phyloP scores from a whole-genome alignment of 352 stramenopile species.

The Phytophthora gonapodyides region DNA sequence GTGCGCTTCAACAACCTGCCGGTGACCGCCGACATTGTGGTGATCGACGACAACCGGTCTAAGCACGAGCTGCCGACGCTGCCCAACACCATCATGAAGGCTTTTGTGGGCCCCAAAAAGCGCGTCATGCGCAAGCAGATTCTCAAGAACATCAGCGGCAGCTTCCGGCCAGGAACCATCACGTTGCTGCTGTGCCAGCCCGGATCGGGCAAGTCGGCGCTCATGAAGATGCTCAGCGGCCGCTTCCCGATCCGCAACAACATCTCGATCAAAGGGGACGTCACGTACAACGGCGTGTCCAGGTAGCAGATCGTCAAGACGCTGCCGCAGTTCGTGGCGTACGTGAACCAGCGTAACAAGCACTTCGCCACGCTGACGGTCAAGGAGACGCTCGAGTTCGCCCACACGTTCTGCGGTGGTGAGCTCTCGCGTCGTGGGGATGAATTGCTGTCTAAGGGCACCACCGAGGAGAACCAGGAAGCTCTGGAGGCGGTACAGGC shows the following conservation, averaged over 20 bases:
- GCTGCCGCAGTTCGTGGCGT: neutral
- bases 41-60: constrained; percentile 5
- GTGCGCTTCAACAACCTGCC: constrained; percentile 56
- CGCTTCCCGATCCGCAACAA: constrained; percentile 24
- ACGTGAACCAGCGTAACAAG: constrained; percentile 1
- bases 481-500: too few relatives aligned
- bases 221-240: too few relatives aligned
- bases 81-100: constrained; percentile 1
- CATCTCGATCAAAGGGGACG: constrained; percentile 11
- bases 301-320: neutral
- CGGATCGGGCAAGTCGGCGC: too few relatives aligned
- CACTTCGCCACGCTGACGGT: neutral
- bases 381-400: constrained; percentile 3
- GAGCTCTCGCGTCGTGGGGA: neutral
- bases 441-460: too few relatives aligned
- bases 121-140: too few relatives aligned
- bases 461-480: neutral
- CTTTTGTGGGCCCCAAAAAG: too few relatives aligned
- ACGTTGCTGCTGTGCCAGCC: neutral
- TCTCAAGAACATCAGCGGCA: too few relatives aligned
- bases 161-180: neutral
- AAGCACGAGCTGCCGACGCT: constrained; percentile 34
- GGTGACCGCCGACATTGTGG: constrained; percentile 35
- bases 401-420: neutral
- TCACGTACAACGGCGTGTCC: constrained; percentile 4